A percentile compares a stretch with the other conserved stretches of the same genome.
Evolutionary conservation across 2,329 filamentous ascomycete species (phyloP).

Genomic region (Ramichloridium luteum): DNA sequence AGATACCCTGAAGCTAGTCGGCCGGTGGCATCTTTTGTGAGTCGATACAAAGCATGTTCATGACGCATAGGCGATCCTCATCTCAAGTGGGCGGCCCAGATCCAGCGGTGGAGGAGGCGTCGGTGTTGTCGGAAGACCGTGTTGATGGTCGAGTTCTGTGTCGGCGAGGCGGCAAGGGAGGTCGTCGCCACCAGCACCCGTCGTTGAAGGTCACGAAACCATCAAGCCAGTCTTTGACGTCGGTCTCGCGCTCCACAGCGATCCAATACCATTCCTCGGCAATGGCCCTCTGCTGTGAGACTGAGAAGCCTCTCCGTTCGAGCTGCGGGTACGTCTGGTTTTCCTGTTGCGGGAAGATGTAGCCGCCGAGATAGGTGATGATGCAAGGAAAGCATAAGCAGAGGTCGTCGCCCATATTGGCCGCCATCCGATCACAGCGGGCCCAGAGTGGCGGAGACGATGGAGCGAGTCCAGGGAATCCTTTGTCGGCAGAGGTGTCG

Average conservation of each 20-base stretch:
- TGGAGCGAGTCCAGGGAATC: too few relatives aligned
- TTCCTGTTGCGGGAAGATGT: constrained; percentile 10
- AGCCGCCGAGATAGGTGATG: constrained; percentile 14
- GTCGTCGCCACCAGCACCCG: constrained; percentile 13
- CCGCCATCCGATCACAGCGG: neutral
- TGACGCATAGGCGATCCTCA: too few relatives aligned
- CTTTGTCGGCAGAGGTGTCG: too few relatives aligned
- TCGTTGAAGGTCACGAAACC: constrained; percentile 13
- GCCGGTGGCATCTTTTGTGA: too few relatives aligned
- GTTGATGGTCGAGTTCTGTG: too few relatives aligned
- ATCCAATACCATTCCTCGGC: constrained; percentile 18
- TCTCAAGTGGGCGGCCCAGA: too few relatives aligned
- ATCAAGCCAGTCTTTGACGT: constrained; percentile 13
- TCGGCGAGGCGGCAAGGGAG: constrained; percentile 5
- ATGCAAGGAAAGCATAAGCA: constrained; percentile 17
- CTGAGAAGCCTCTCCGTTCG: constrained; percentile 12
- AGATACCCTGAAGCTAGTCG: too few relatives aligned
- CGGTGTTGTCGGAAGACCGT: too few relatives aligned
- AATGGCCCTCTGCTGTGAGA: constrained; percentile 11
- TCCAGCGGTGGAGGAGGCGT: too few relatives aligned
- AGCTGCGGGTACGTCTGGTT: constrained; percentile 13
- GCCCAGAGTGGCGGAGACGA: too few relatives aligned
- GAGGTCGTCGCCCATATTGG: constrained; percentile 8
- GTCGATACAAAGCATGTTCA: too few relatives aligned
- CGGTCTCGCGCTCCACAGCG: constrained; percentile 14